Evolutionary conservation across 1,139 yeast species (phyloP).

Genomic region (Nakaseomyces sp.): DNA sequence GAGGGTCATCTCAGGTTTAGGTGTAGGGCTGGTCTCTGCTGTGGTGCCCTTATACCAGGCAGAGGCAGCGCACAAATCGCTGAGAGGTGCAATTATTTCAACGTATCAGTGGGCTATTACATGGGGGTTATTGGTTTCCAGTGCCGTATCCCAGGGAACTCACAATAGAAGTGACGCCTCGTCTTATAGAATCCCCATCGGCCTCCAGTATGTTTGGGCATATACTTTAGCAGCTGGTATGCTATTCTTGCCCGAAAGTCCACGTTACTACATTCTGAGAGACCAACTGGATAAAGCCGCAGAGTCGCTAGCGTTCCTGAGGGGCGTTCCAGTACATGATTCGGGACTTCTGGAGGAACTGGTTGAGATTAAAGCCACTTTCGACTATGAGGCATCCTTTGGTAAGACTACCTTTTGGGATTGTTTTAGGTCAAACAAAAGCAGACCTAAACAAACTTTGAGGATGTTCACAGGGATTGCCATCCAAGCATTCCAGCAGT

Average conservation of each 20-base stretch:
- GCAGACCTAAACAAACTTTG: conserved; percentile 54
- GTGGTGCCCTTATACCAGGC: conserved; percentile 70
- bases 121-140: conserved; percentile 69
- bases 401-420: conserved; percentile 49
- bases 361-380: conserved; percentile 70
- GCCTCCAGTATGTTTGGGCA: conserved; percentile 64
- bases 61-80: conserved; percentile 71
- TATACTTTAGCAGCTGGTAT: conserved; percentile 53
- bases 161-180: conserved; percentile 45
- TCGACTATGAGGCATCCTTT: conserved; percentile 64
- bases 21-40: conserved; percentile 49
- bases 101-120: conserved; percentile 85
- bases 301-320: conserved; percentile 49
- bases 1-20: conserved; percentile 59
- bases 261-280: conserved; percentile 59
- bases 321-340: conserved; percentile 54
- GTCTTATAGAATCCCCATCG: conserved; percentile 68
- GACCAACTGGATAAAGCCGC: conserved; percentile 56
- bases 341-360: conserved; percentile 63
- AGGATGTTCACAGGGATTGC: conserved; percentile 64
- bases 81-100: conserved; percentile 73
- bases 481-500: conserved; percentile 68
- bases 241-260: conserved; percentile 66
- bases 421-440: conserved; percentile 59
- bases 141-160: conserved; percentile 75